These are phyloP conservation scores for Globisporangium radiosum DNA, from an alignment of 352 stramenopile species.

Conservation along the genomic window DNA sequence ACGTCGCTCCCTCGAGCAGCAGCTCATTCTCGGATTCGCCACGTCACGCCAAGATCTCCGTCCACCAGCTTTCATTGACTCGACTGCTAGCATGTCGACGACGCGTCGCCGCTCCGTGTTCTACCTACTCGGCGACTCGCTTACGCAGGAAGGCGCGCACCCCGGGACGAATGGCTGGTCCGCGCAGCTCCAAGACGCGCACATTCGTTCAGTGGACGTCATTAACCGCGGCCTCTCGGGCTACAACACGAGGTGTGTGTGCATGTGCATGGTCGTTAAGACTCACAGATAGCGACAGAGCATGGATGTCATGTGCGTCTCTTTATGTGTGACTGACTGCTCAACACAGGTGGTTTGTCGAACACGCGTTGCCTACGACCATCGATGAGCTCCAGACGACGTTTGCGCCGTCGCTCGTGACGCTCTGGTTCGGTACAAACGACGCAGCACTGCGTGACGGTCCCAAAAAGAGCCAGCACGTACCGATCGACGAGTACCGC, in stretches of 20 bases:
- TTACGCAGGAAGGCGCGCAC: constrained; percentile 49
- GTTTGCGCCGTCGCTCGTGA: constrained; percentile 37
- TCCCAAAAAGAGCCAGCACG: constrained; percentile 23
- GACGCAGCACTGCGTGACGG: constrained; percentile 37
- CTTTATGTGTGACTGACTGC: background rate
- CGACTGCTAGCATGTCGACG: too few relatives aligned
- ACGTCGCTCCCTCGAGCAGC: background rate
- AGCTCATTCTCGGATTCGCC: background rate
- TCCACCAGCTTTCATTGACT: background rate
- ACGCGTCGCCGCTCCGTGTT: constrained; percentile 19
- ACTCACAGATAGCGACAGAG: too few relatives aligned
- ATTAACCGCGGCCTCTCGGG: constrained; percentile 50
- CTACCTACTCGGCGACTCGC: constrained; percentile 55
- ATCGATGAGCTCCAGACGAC: constrained; percentile 26
- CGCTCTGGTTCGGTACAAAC: constrained; percentile 66
- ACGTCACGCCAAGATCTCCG: background rate
- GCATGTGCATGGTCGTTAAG: background rate
- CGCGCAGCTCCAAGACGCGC: constrained; percentile 36
- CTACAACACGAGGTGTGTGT: constrained; percentile 34
- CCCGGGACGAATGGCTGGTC: constrained; percentile 33
- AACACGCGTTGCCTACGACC: constrained; percentile 30
- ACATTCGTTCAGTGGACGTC: constrained; percentile 47
- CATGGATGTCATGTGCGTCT: background rate
- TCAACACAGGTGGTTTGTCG: constrained; percentile 35
- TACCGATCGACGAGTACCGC: constrained; percentile 39